Evolutionary conservation across 768 basidiomycete genomes (phyloP).

Genomic region (Tricholoma matsutake): DNA sequence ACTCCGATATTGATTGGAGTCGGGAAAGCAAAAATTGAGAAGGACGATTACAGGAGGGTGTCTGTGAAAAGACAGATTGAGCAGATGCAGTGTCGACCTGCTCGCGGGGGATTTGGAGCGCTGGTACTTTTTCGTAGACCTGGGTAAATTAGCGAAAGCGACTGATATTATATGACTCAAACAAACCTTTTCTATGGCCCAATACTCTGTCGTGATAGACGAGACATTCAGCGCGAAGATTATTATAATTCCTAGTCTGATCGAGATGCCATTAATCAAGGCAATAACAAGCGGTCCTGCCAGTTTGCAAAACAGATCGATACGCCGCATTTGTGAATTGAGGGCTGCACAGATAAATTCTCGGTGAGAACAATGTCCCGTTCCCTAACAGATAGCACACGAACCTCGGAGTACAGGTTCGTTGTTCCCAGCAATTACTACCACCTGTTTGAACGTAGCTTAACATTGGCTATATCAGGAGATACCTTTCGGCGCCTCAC

Average conservation of each 20-base stretch:
- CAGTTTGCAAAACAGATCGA: conserved; percentile 29
- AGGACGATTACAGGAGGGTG: background rate
- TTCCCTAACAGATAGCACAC: background rate
- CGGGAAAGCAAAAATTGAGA: background rate
- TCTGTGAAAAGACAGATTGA: background rate
- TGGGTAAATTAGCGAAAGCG: background rate
- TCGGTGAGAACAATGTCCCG: background rate
- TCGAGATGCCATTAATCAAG: conserved; percentile 22
- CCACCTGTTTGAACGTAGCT: background rate
- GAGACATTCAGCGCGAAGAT: conserved; percentile 16
- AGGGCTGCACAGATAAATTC: conserved; percentile 8
- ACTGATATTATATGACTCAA: background rate
- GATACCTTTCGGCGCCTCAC: conserved; percentile 7
- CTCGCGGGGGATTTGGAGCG: background rate
- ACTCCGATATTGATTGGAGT: conserved; percentile 1
- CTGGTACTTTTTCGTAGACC: background rate
- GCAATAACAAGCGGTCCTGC: conserved; percentile 22
- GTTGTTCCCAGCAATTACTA: conserved; percentile 3
- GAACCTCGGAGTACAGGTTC: background rate
- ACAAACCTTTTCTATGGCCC: conserved; percentile 22
- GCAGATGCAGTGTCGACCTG: background rate
- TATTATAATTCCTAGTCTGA: conserved; percentile 14
- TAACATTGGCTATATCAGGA: background rate
- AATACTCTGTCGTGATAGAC: conserved; percentile 23
- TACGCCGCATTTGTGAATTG: conserved; percentile 30